A percentile compares a stretch with the other conserved stretches of the same genome.
These are phyloP conservation scores for Pseudogymnoascus verrucosus DNA, from an alignment of 2,329 filamentous ascomycete species.

Conservation along the genomic window DNA sequence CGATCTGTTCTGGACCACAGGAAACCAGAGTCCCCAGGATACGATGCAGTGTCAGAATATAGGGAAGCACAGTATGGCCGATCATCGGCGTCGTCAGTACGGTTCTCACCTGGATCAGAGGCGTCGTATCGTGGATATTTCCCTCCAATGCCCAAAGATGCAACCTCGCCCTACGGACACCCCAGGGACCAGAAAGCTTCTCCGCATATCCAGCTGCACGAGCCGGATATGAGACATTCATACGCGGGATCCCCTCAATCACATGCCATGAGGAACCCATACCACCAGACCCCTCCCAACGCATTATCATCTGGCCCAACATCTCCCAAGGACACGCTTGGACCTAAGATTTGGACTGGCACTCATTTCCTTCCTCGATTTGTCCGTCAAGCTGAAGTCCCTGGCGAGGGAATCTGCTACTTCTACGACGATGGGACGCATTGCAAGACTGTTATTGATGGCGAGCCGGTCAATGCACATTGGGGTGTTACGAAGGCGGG, in stretches of 20 bases:
- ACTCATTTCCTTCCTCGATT: slow-evolving; percentile 60
- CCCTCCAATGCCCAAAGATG: slow-evolving; percentile 19
- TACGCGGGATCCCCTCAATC: slow-evolving; percentile 21
- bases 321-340: slow-evolving; percentile 49
- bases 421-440: slow-evolving; percentile 80
- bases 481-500: slow-evolving; percentile 94
- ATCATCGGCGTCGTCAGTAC: slow-evolving; percentile 15
- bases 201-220: slow-evolving; percentile 16
- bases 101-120: slow-evolving; percentile 25
- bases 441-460: slow-evolving; percentile 77
- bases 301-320: slow-evolving; percentile 21
- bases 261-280: slow-evolving; percentile 6
- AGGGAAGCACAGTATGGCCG: slow-evolving; percentile 16
- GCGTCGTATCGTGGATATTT: slow-evolving; percentile 19
- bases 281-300: slow-evolving; percentile 17
- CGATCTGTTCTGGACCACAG: slow-evolving; percentile 13
- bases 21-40: slow-evolving; percentile 25
- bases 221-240: slow-evolving; percentile 17
- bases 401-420: slow-evolving; percentile 74
- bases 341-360: slow-evolving; percentile 63
- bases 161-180: slow-evolving; percentile 24
- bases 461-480: slow-evolving; percentile 78
- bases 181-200: slow-evolving; percentile 12
- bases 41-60: slow-evolving; percentile 18
- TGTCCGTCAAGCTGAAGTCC: slow-evolving; percentile 56